Base-by-base conservation (phyloP, 257 asterid genomes). In the Ocimum tenuiflorum region DNA sequence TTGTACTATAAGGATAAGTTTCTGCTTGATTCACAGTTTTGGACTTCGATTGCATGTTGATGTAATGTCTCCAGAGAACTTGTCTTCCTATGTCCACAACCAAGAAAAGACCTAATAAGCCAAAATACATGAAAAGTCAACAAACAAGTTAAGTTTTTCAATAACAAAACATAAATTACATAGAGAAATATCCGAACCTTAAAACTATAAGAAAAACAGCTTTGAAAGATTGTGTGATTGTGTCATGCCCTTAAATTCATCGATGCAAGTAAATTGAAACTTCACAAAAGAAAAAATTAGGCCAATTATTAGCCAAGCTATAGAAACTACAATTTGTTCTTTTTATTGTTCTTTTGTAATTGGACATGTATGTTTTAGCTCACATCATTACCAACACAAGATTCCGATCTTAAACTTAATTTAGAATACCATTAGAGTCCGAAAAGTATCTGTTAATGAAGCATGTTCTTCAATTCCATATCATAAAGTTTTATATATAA, bases 11-110 rank as follows among this genome's bases (percentile, higher is more conserved):
- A 39, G 29, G 74, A 63, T 73, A 63, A 39, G 75, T 46, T 75
- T 81, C 85, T 67, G 63, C 83, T 65, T 52, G 79, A 53, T 84
- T 76, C 49, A 56, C 80, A 46, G 65, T 73, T 70, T 77, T 78
- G 38, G 88, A 39, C 76, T 78, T 80, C 51, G 91, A 68, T 69
- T 81, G 91, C 97, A 89, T 89, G 57, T 73, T 87, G 64, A 68
- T 41, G 46, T 68, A 67, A 42, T 58, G 38, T 63, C 61, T 65
- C 66, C 70, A 14, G 56, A 49, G 55, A n/a, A 36, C 42, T 36
- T 36, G 13, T 36, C 13, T 36, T 36, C 42, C 42, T 36, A 36
- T 36, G 9, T 36, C 42, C 42, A 36, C 42, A 36, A 10, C 1
- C 12, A 36, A 36, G 42, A 36, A 31, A 31, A 36, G 0, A 3